Conservation (phyloP, 306 rosid genomes). For the Dicorynia guianensis region DNA sequence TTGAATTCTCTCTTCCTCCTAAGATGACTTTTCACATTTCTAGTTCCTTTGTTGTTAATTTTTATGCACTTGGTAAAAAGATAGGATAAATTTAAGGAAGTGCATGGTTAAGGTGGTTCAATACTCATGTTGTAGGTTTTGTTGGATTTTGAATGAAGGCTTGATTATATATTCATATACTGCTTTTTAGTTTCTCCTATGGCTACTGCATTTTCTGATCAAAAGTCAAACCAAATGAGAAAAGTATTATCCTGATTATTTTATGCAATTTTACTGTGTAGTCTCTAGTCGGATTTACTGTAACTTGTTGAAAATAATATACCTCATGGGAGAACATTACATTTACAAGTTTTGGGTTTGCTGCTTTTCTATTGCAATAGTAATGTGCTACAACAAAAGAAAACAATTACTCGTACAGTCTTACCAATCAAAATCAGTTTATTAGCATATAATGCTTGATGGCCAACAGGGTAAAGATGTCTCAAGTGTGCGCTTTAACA, state of each 20-base stretch:
- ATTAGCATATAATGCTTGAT: conserved; percentile 40
- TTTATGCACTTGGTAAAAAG: conserved; percentile 27
- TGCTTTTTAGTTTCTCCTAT: conserved; percentile 33
- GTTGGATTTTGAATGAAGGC: conserved; percentile 23
- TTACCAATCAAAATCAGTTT: background rate
- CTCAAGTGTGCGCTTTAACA: conserved; percentile 1
- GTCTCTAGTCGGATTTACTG: conserved; percentile 16
- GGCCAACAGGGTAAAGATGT: background rate
- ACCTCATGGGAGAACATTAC: conserved; percentile 21
- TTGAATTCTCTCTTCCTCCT: conserved; percentile 1
- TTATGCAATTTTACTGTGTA: background rate
- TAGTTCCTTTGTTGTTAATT: conserved; percentile 15
- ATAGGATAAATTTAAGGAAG: conserved; percentile 22
- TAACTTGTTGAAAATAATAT: conserved; percentile 2
- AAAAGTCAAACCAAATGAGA: background rate
- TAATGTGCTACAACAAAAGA: conserved; percentile 4
- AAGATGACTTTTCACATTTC: conserved; percentile 1
- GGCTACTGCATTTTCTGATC: background rate
- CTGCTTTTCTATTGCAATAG: conserved; percentile 15
- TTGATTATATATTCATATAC: conserved; percentile 2
- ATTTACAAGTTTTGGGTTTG: conserved; percentile 16
- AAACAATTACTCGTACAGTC: too few species aligned
- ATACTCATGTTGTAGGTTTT: conserved; percentile 4
- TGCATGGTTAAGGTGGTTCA: conserved; percentile 21
- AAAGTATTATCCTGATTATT: conserved; percentile 8